Conservation (phyloP, 805 yeast genomes). For the Candida multigemmis region DNA sequence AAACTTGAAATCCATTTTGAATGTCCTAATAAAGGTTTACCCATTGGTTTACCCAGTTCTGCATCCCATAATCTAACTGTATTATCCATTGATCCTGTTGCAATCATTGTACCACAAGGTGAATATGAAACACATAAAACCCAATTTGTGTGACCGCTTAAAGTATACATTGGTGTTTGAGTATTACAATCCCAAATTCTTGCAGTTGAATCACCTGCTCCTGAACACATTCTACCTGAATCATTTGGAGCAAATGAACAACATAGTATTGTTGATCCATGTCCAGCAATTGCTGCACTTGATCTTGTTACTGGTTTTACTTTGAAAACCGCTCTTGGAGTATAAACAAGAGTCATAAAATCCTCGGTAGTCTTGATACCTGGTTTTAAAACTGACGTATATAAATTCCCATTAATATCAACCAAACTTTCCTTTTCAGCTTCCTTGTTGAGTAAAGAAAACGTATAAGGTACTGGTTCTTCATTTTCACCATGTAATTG, state of each 20-base stretch:
- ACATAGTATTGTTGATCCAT: constrained; percentile 86
- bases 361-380: constrained; percentile 88
- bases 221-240: constrained; percentile 79
- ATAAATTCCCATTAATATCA: constrained; percentile 73
- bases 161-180: constrained; percentile 76
- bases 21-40: constrained; percentile 74
- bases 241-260: constrained; percentile 91
- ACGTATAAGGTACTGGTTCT: constrained; percentile 86
- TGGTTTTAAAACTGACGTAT: constrained; percentile 76
- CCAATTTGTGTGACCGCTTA: constrained; percentile 87
- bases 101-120: constrained; percentile 84
- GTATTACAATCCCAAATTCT: constrained; percentile 96
- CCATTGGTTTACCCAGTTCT: constrained; percentile 61
- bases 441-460: constrained; percentile 46
- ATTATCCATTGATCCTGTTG: constrained; percentile 94
- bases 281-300: constrained; percentile 90
- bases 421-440: constrained; percentile 34
- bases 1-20: constrained; percentile 82
- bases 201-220: constrained; percentile 95
- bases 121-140: constrained; percentile 87
- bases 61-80: constrained; percentile 86
- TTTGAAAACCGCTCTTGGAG: constrained; percentile 92
- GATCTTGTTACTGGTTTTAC: constrained; percentile 88
- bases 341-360: constrained; percentile 78
- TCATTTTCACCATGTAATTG: constrained; percentile 61